Base-by-base conservation (phyloP, 23 red algal species). In the Gracilaria vermiculophylla region DNA sequence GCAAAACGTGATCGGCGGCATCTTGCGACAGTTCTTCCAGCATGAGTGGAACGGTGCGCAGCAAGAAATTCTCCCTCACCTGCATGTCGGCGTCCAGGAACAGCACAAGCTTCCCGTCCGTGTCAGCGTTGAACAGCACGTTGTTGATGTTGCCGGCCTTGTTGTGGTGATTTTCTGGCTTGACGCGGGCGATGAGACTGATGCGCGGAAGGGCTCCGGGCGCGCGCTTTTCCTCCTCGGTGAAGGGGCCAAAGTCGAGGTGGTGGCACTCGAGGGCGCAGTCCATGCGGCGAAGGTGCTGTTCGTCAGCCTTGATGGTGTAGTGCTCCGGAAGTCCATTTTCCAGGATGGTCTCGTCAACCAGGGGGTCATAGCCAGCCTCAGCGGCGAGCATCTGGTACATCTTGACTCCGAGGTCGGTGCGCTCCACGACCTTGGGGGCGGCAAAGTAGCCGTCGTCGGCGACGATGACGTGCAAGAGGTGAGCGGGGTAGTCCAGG, bases 81-180 rank as follows among this genome's bases (percentile, higher is more conserved):
- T 85, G 79, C 90, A 93, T 93, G 53, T 93, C 90, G 43, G 78
- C 77, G 47, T 93, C 90, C 52, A 93, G 58, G 67, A 93, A 93
- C 24, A 93, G 70, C 27, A 93, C 64, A 19, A 93, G 61, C 71
- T 93, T 93, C 21, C 90, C 90, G 56, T 93, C 80, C 3, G 78
- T 85, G 23, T 78, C 81, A 6, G 78, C 54, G 57, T 93, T 93
- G 70, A 79, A 93, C 3, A 93, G 77, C 16, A 93, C 90, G 47
- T 93, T 93, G 90, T 93, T 93, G 45, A 93, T 93, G 56, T 93
- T 93, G 14, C 90, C 90, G 28, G 90, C 90, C 73, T 93, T 93
- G 71, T 93, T 93, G 61, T 93, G 90, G 58, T 84, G 80, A 28
- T 86, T 70, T 29, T 74, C 90, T 10, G 90, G 90, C 48, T 93